A percentile compares a stretch with the other conserved stretches of the same genome.
Evolutionary conservation across 106 monocot species (phyloP).

Genomic region (Chionographis japonica): DNA sequence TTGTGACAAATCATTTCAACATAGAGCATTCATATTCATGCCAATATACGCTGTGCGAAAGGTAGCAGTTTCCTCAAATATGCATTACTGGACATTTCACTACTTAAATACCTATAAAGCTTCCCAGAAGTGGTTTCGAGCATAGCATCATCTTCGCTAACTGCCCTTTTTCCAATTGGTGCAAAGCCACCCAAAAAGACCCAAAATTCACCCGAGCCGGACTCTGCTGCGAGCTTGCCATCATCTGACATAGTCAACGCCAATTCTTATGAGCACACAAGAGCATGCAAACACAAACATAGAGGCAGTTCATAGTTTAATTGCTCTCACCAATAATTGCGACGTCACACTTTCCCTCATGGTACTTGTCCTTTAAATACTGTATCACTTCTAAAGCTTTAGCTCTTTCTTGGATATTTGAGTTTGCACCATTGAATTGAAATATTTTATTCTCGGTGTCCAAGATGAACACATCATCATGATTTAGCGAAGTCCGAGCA

Average conservation of each 20-base stretch:
- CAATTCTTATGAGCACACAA: not conserved
- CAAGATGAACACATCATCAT: constrained; percentile 28
- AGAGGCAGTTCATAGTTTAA: not conserved
- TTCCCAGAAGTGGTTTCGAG: constrained; percentile 12
- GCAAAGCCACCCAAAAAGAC: constrained; percentile 25
- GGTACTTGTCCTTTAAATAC: constrained; percentile 18
- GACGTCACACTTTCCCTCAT: constrained; percentile 23
- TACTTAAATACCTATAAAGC: constrained; percentile 15
- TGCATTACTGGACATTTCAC: too few species aligned
- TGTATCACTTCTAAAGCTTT: constrained; percentile 24
- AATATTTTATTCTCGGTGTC: constrained; percentile 27
- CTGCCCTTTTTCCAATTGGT: constrained; percentile 13
- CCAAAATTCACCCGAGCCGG: constrained; percentile 27
- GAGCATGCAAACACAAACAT: not conserved
- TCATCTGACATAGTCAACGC: constrained; percentile 8
- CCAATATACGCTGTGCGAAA: too few species aligned
- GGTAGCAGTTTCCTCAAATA: too few species aligned
- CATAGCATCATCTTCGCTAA: constrained; percentile 12
- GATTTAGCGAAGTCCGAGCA: constrained; percentile 24
- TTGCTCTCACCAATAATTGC: constrained; percentile 22
- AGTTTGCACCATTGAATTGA: constrained; percentile 29
- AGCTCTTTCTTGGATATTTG: constrained; percentile 33
- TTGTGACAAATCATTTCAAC: too few species aligned
- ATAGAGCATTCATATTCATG: too few species aligned
- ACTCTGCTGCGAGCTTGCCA: constrained; percentile 24